Conservation (phyloP, 2,329 filamentous ascomycete species). For the Penicillium sp. region DNA sequence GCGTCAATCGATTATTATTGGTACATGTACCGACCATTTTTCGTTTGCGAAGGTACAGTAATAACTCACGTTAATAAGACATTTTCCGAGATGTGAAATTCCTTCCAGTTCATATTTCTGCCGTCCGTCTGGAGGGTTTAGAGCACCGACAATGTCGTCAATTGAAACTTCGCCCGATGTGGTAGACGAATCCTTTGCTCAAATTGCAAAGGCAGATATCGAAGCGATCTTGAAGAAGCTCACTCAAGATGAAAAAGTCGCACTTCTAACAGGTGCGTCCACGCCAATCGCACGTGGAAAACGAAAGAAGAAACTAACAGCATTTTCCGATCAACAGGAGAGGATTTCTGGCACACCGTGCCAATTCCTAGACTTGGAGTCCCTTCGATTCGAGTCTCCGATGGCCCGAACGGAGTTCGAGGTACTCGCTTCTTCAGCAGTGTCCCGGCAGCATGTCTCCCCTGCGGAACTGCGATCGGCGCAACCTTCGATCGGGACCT, state of each 20-base stretch:
- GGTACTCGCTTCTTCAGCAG: conserved; percentile 70
- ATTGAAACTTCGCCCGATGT: neutral
- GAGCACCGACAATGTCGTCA: neutral
- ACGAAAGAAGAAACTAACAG: neutral
- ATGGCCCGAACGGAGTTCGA: conserved; percentile 71
- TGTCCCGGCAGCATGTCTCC: conserved; percentile 72
- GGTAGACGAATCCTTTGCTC: neutral
- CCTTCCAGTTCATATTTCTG: neutral
- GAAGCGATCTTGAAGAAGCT: conserved; percentile 9
- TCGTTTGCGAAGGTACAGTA: neutral
- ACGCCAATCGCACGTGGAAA: neutral
- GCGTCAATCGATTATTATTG: neutral
- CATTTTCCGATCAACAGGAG: neutral
- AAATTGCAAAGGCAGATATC: conserved; percentile 6
- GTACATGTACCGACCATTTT: neutral
- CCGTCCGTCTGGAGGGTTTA: neutral
- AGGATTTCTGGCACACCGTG: conserved; percentile 70
- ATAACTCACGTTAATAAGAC: neutral
- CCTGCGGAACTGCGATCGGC: conserved; percentile 75
- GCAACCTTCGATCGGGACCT: conserved; percentile 76
- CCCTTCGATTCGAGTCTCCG: conserved; percentile 66
- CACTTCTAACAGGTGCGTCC: conserved; percentile 2
- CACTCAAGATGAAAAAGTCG: conserved; percentile 11
- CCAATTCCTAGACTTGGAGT: conserved; percentile 65
- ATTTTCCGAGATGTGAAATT: neutral